Base-by-base conservation (phyloP, 1,139 yeast genomes). In the Geotrichum phurueaensis region DNA sequence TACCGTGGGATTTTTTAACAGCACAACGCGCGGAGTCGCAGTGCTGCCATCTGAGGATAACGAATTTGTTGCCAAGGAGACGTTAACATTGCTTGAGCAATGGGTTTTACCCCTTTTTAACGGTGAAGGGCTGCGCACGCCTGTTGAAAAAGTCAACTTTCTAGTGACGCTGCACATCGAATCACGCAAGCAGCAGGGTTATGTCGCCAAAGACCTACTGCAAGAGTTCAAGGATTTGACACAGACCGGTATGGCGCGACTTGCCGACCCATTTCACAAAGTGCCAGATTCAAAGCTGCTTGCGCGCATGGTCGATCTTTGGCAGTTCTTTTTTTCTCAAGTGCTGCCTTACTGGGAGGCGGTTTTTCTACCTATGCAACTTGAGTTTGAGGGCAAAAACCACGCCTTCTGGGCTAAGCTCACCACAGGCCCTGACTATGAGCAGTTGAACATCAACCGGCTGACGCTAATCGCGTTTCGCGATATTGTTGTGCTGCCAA, bases 281-380 rank as follows among this genome's bases (percentile, higher is more conserved):
- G 64, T 63, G 6, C 60, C 68, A n/a, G 67, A 67, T 18, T 65
- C 57, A n/a, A 66, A 65, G 27, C 62, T 75, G 29, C 61, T 76
- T n/a, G 67, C 67, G 2, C 67, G 70, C 18, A 66, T 76, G 6
- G 73, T 72, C n/a, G 72, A 72, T 13, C 64, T 73, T 0, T 86
- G 92, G 92, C 79, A 77, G 43, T 74, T 75, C 48, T 86, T 85
- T 68, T 82, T 81, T 64, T 74, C 78, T 13, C 78, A 80, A 50
- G 78, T 83, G 0, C 75, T 82, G 58, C 84, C 84, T 58, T 84
- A 84, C 66, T 73, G 85, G 48, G 81, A 83, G 60, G 86, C 87
- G 0, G 79, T 84, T 0, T 79, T 86, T 60, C 67, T 84, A 49
- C 90, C 91, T 0, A 67, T 86, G 29, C 87, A 85, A 58, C 67